A percentile compares a stretch with the other conserved stretches of the same genome.
Conservation (phyloP, 169 alveolate species). For the Plasmodium sp. region DNA sequence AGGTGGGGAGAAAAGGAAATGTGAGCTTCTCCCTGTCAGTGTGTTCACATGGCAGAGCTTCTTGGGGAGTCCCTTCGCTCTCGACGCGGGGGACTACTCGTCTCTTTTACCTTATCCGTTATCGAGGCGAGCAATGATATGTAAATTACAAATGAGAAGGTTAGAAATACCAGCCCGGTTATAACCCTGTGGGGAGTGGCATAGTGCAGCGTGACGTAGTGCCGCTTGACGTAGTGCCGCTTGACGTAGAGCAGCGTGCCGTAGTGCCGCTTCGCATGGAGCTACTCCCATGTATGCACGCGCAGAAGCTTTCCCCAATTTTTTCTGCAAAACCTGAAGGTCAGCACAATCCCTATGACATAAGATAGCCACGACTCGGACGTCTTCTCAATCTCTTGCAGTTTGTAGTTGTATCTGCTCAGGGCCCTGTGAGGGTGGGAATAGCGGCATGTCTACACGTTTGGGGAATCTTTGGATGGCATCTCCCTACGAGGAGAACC, state of each 20-base stretch:
- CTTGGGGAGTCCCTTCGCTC: neutral
- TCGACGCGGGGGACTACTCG: neutral
- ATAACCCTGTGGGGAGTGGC: conserved; percentile 78
- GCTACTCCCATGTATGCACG: neutral
- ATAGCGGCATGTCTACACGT: neutral
- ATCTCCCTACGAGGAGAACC: neutral
- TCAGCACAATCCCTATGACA: conserved; percentile 47
- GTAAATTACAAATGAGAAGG: conserved; percentile 75
- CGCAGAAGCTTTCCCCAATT: neutral
- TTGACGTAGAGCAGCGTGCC: no score
- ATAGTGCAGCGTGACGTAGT: neutral
- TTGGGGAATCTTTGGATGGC: neutral
- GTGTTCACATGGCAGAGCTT: neutral
- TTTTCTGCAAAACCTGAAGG: conserved; percentile 30
- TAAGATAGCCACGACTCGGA: conserved; percentile 71
- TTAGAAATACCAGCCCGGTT: conserved; percentile 76
- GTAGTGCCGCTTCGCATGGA: neutral
- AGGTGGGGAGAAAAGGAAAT: neutral
- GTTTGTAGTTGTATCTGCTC: conserved; percentile 74
- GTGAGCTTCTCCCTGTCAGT: neutral
- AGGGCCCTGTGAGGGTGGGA: conserved; percentile 52
- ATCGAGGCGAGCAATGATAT: conserved; percentile 74
- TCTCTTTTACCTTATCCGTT: conserved; percentile 55
- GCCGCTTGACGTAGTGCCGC: neutral
- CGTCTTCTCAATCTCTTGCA: conserved; percentile 74